Conservation (phyloP, 257 asterid species). For the Solanum lycopersicoides region DNA sequence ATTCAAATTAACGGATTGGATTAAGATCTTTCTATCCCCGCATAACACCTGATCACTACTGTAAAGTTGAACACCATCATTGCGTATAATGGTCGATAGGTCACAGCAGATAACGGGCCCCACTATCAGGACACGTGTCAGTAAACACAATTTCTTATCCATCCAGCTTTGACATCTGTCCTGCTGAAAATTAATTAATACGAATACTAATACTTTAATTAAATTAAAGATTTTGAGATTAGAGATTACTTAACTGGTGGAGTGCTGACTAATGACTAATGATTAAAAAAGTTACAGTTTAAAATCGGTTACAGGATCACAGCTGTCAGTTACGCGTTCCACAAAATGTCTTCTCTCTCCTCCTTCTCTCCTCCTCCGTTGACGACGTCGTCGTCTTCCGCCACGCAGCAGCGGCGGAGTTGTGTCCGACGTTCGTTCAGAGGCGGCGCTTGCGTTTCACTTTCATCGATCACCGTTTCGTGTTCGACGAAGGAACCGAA, state of each 20-base stretch:
- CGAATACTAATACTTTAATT: background rate
- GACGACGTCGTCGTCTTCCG: conserved; percentile 5
- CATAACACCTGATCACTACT: background rate
- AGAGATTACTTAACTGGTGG: background rate
- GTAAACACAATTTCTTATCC: background rate
- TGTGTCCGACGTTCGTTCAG: background rate
- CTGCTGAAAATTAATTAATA: background rate
- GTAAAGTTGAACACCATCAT: background rate
- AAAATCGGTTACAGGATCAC: background rate
- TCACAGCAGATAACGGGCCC: background rate
- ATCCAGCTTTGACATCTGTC: background rate
- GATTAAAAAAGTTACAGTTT: background rate
- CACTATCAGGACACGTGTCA: accelerated
- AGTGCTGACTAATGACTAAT: background rate
- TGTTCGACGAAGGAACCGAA: conserved; percentile 23
- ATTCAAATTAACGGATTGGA: background rate
- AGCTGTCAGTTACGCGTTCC: conserved; percentile 19
- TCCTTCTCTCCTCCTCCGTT: conserved; percentile 15
- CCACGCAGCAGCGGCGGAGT: conserved; percentile 1
- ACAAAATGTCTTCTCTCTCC: conserved; percentile 36
- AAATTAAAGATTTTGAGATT: background rate
- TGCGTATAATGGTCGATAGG: background rate
- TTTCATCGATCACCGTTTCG: conserved; percentile 14
- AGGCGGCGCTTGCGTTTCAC: conserved; percentile 2
- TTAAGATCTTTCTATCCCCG: background rate